Percentiles rank a stretch among this genome's conserved stretches.
Evolutionary conservation across 306 rosid species (phyloP).

Genomic region (Coriaria nepalensis): DNA sequence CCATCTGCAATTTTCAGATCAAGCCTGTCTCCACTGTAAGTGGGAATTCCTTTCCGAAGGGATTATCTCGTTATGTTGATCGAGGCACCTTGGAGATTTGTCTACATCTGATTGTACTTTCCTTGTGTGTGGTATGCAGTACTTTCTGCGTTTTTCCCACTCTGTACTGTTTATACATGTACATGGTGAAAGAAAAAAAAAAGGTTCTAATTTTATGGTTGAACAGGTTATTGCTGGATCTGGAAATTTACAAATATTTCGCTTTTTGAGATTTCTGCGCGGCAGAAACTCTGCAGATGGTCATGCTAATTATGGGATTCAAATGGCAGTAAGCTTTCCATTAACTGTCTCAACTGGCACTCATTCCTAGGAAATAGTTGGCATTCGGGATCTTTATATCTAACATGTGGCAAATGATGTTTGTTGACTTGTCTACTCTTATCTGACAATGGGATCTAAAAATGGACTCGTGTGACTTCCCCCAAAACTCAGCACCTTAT

Average conservation of each 20-base stretch:
- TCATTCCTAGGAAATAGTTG: background rate
- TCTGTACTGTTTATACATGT: background rate
- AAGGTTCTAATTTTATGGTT: slow-evolving; percentile 10
- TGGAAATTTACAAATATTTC: slow-evolving; percentile 86
- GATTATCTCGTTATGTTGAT: slow-evolving; percentile 72
- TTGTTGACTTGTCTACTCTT: too few species aligned
- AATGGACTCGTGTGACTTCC: too few species aligned
- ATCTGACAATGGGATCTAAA: too few species aligned
- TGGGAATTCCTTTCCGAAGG: slow-evolving; percentile 60
- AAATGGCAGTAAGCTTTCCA: slow-evolving; percentile 83
- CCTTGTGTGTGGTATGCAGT: slow-evolving; percentile 71
- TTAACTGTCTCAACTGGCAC: background rate
- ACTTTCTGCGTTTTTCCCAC: slow-evolving; percentile 5
- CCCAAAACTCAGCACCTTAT: too few species aligned
- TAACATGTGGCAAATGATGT: too few species aligned
- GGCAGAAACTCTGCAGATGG: slow-evolving; percentile 86
- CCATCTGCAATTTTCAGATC: slow-evolving; percentile 35
- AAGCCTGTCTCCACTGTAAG: slow-evolving; percentile 57
- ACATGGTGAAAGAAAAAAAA: slow-evolving; percentile 6
- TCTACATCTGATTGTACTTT: slow-evolving; percentile 84
- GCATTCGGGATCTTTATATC: too few species aligned
- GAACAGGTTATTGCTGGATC: slow-evolving; percentile 96
- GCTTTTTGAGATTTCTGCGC: slow-evolving; percentile 71
- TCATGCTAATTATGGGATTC: slow-evolving; percentile 81
- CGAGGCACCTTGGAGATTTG: slow-evolving; percentile 85